A percentile compares a stretch with the other conserved stretches of the same genome.
phyloP scores from a whole-genome alignment of 805 yeast genomes.

The Tetrapisispora fleetii region DNA sequence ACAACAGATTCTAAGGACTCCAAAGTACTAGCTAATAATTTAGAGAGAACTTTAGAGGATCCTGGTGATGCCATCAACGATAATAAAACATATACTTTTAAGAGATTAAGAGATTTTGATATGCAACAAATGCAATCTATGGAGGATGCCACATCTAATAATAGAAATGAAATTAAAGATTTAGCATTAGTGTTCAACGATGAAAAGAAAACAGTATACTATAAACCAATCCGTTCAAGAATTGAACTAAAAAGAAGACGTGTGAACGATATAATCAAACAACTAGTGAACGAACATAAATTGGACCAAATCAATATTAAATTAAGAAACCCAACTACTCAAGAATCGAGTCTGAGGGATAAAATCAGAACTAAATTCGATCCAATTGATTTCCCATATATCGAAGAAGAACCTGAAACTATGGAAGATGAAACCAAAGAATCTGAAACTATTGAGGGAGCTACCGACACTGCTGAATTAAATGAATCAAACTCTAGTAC shows the following conservation, averaged over 20 bases:
- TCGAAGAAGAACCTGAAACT: constrained; percentile 6
- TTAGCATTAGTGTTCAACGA: constrained; percentile 52
- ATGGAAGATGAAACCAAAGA: background rate
- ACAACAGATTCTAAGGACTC: constrained; percentile 39
- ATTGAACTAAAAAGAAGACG: constrained; percentile 80
- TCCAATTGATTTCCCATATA: constrained; percentile 50
- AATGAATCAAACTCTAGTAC: background rate
- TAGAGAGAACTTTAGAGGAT: constrained; percentile 31
- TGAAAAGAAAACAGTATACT: constrained; percentile 52
- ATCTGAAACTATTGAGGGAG: background rate
- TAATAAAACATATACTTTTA: constrained; percentile 44
- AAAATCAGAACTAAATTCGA: constrained; percentile 61
- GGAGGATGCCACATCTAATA: constrained; percentile 2
- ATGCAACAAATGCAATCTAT: constrained; percentile 39
- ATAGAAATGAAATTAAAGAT: constrained; percentile 34
- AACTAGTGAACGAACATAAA: constrained; percentile 43
- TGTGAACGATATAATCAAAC: constrained; percentile 36
- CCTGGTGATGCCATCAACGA: constrained; percentile 35
- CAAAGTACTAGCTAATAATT: constrained; percentile 30
- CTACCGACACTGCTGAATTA: background rate
- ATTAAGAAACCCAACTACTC: constrained; percentile 5
- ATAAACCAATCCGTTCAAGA: constrained; percentile 68
- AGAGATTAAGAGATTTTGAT: constrained; percentile 71
- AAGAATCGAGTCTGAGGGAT: constrained; percentile 56
- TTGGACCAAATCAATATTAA: constrained; percentile 43